These are phyloP conservation scores for Termitomyces titanicus DNA, from an alignment of 768 basidiomycete species.

Conservation along the genomic window DNA sequence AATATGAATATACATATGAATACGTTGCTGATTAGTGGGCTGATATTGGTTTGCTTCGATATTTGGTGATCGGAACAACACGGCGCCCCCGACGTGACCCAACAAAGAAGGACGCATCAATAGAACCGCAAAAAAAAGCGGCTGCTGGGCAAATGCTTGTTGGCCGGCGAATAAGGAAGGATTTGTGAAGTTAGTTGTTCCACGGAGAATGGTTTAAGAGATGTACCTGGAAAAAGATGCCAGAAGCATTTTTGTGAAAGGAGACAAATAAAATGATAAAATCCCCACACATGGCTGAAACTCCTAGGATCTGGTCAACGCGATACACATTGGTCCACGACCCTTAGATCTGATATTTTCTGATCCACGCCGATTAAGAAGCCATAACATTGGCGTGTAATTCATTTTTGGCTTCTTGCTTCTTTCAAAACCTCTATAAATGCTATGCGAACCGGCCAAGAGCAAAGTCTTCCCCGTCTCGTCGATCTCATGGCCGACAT, in stretches of 20 bases:
- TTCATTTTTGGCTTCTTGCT: conserved; percentile 37
- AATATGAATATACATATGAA: too few species aligned
- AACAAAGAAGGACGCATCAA: conserved; percentile 22
- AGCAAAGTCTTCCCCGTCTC: conserved; percentile 32
- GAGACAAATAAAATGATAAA: conserved; percentile 39
- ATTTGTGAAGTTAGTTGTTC: conserved; percentile 13
- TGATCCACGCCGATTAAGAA: conserved; percentile 50
- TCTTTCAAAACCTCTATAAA: conserved; percentile 47
- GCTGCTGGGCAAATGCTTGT: conserved; percentile 3
- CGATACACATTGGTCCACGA: conserved; percentile 47
- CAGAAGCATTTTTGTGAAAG: conserved; percentile 24
- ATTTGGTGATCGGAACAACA: conserved; percentile 34
- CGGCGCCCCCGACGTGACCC: conserved; percentile 23
- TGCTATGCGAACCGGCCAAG: conserved; percentile 40
- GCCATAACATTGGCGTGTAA: conserved; percentile 36
- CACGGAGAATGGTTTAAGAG: conserved; percentile 26
- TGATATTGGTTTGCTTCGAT: conserved; percentile 16
- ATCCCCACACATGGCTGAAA: conserved; percentile 37
- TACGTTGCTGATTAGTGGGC: conserved; percentile 6
- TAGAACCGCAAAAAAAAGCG: conserved; percentile 6
- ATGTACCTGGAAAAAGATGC: conserved; percentile 37
- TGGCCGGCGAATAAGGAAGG: background rate
- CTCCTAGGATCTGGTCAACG: conserved; percentile 38
- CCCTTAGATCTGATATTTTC: conserved; percentile 73
- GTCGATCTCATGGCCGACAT: conserved; percentile 49